Base-by-base conservation (phyloP, 2,329 filamentous ascomycete genomes). In the Parascedosporium putredinis region DNA sequence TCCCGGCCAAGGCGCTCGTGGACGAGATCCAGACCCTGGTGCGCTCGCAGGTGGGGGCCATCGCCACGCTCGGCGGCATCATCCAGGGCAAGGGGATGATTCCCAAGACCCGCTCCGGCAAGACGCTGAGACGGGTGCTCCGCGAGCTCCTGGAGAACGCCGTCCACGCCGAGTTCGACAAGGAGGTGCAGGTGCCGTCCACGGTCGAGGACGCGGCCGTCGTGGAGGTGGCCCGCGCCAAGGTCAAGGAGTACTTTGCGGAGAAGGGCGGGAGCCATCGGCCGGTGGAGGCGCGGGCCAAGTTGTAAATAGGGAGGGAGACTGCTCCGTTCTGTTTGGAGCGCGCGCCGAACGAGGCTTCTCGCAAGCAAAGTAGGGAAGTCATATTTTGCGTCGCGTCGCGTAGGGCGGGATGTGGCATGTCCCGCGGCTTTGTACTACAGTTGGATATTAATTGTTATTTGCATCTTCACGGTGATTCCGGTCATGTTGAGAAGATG, bases 21-120 rank as follows among this genome's bases (percentile, higher is more conserved):
- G 55, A 58, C n/a, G 86, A 90, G 62, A 79, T 93, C 36, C 87
- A 93, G 57, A 67, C 65, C 25, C 73, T 83, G 3, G 83, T 96
- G 3, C 81, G 89, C 23, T 73, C 75, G 29, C 86, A 94, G 59
- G 93, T 97, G 50, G 90, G 90, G 5, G 81, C 86, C 20, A 95
- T 97, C 55, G 90, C 91, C 1, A 79, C 80, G 2, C 74, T 97
- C 0, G 88, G 88, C 7, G 90, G 90, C 2, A 84, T 95, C 59
- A 85, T 95, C 48, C 86, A 88, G 55, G 87, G 87, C 34, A 81
- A 81, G 56, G 83, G 83, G 14, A 90, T 95, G 75, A 95, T 96
- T 48, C 90, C 91, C 5, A 90, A 90, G 71, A 96, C 91, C 14
- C 70, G 90, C 24, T 88, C 84, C n/a, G 91, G 91, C 24, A 97